Conservation (phyloP, 208 protist species). For the Leishmania guyanensis region DNA sequence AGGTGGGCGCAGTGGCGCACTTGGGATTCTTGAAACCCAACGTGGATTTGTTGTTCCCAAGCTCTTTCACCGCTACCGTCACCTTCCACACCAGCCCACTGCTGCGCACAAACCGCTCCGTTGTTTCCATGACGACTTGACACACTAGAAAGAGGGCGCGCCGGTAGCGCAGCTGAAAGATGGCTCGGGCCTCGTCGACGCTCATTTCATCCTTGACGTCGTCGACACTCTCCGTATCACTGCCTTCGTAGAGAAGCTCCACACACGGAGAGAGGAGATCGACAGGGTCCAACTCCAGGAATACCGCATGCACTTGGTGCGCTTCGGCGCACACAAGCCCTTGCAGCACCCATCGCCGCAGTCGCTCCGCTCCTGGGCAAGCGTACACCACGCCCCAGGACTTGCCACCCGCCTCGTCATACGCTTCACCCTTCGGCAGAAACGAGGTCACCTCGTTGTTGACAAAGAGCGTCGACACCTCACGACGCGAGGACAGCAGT, state of each 20-base stretch:
- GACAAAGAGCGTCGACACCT: conserved; percentile 34
- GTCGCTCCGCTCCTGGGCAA: conserved; percentile 68
- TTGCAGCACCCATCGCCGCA: conserved; percentile 83
- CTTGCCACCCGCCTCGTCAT: neutral
- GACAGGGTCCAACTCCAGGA: conserved; percentile 76
- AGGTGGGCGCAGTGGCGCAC: neutral
- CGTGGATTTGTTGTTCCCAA: neutral
- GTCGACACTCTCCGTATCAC: conserved; percentile 17
- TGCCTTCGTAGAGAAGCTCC: conserved; percentile 60
- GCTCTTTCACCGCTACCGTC: conserved; percentile 46
- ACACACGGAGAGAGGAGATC: conserved; percentile 70
- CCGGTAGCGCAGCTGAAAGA: conserved; percentile 29
- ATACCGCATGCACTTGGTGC: conserved; percentile 57
- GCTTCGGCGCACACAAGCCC: conserved; percentile 76
- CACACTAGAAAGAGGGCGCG: conserved; percentile 79
- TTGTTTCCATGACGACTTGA: conserved; percentile 83
- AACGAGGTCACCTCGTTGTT: conserved; percentile 27
- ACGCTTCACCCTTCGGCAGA: conserved; percentile 7
- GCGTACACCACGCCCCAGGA: conserved; percentile 54
- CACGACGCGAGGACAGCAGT: conserved; percentile 48
- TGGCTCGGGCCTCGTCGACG: neutral
- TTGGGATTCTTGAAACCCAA: neutral
- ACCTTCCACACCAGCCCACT: conserved; percentile 83
- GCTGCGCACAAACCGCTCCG: conserved; percentile 88
- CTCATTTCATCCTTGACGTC: neutral